Evolutionary conservation across 2,329 filamentous ascomycete genomes (phyloP).

Genomic region (Ceratocystis destructans): DNA sequence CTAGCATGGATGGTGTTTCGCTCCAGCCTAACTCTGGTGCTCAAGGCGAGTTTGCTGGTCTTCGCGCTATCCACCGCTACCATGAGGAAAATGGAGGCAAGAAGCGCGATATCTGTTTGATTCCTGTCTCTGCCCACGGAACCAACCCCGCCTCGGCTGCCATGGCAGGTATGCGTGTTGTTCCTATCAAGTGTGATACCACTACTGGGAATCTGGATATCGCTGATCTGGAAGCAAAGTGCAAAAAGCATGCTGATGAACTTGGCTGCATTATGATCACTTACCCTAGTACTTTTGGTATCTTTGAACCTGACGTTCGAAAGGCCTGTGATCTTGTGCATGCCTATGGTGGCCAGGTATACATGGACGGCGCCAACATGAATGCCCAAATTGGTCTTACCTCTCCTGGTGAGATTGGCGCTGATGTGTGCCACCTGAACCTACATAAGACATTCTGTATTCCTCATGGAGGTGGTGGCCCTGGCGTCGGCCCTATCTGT

Average conservation of each 20-base stretch:
- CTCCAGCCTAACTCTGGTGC: constrained; percentile 93
- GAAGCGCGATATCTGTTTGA: constrained; percentile 81
- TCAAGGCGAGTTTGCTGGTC: constrained; percentile 85
- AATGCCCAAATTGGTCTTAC: constrained; percentile 94
- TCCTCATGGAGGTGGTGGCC: constrained; percentile 85
- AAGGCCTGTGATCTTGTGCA: constrained; percentile 77
- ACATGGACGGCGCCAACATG: constrained; percentile 99
- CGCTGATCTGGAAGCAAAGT: constrained; percentile 72
- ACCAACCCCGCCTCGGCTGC: constrained; percentile 91
- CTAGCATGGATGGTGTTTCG: constrained; percentile 78
- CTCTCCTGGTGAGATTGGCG: constrained; percentile 87
- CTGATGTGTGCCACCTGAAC: constrained; percentile 93
- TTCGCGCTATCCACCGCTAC: constrained; percentile 77
- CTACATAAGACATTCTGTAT: constrained; percentile 99
- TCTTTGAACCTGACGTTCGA: constrained; percentile 84
- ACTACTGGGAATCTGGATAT: constrained; percentile 83
- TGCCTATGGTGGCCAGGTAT: constrained; percentile 78
- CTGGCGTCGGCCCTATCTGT: constrained; percentile 85
- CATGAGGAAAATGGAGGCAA: constrained; percentile 53
- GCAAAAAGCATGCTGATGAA: constrained; percentile 71
- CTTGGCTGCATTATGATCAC: constrained; percentile 93
- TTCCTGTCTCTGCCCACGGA: constrained; percentile 87
- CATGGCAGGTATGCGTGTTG: constrained; percentile 91
- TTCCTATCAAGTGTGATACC: constrained; percentile 79
- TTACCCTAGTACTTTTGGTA: constrained; percentile 87